Evolutionary conservation across 805 yeast species (phyloP).

Genomic region (Kluyveromyces nonfermentans): DNA sequence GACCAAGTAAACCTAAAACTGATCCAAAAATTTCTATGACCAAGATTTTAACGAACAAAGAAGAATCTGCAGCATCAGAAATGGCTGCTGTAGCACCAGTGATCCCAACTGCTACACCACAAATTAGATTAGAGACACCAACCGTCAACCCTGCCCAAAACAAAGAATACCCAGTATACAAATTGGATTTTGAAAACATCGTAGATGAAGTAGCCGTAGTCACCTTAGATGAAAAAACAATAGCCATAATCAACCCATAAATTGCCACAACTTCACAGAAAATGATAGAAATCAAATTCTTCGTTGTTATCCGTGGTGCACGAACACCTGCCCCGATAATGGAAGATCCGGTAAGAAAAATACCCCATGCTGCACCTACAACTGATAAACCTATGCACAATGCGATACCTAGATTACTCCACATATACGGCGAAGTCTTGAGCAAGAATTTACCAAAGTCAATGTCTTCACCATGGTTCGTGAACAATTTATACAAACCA

Average conservation of each 20-base stretch:
- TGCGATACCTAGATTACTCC: conserved; percentile 90
- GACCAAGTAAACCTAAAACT: conserved; percentile 89
- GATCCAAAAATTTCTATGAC: conserved; percentile 97
- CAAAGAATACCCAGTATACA: conserved; percentile 89
- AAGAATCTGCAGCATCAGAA: conserved; percentile 94
- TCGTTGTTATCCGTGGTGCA: conserved; percentile 95
- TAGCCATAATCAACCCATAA: conserved; percentile 94
- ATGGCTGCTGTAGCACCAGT: conserved; percentile 99
- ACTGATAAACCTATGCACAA: conserved; percentile 90
- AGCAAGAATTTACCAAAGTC: conserved; percentile 83
- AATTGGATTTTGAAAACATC: conserved; percentile 68
- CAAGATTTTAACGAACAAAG: conserved; percentile 88
- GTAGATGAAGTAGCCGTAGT: conserved; percentile 53
- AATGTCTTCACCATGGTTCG: conserved; percentile 86
- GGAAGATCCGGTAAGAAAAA: conserved; percentile 88
- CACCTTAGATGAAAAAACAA: conserved; percentile 89
- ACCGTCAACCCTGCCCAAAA: conserved; percentile 99
- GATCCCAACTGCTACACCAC: conserved; percentile 95
- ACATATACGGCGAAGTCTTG: conserved; percentile 87
- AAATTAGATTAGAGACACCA: conserved; percentile 83
- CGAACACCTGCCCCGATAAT: conserved; percentile 97
- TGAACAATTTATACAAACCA: conserved; percentile 46
- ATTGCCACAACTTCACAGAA: conserved; percentile 99
- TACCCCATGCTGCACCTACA: conserved; percentile 99
- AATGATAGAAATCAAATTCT: conserved; percentile 90